phyloP scores from a whole-genome alignment of 139 green algal genomes.

The Edaphochlamys debaryana region DNA sequence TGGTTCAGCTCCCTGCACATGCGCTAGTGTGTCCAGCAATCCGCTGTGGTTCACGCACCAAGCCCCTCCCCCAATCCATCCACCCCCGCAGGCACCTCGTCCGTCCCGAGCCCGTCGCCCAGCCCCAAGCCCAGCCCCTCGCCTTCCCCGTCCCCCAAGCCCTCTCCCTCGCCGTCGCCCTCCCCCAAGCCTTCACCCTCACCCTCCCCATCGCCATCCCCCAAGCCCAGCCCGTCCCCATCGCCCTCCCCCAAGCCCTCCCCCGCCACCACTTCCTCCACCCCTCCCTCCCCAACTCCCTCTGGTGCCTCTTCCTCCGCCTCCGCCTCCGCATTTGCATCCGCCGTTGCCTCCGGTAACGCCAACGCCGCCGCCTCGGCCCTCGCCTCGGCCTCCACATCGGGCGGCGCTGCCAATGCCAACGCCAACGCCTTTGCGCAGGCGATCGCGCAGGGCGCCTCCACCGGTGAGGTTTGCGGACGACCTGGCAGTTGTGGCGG shows the following conservation, averaged over 20 bases:
- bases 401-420: neutral
- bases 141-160: neutral
- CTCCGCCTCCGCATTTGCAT: conserved; percentile 21
- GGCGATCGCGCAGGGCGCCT: conserved; percentile 1
- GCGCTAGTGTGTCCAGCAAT: too few relatives aligned
- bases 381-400: neutral
- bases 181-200: neutral
- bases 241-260: neutral
- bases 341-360: conserved; percentile 13
- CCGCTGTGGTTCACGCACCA: too few relatives aligned
- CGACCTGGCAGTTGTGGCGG: neutral
- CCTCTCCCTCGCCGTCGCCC: neutral
- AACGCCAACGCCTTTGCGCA: conserved; percentile 13
- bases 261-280: neutral
- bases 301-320: neutral
- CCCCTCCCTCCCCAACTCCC: neutral
- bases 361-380: conserved; percentile 21
- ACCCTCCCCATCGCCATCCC: neutral
- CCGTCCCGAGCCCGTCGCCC: neutral
- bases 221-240: neutral
- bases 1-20: too few relatives aligned
- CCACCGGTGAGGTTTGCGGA: neutral
- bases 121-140: neutral
- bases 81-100: neutral
- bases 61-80: neutral